Percentiles rank a stretch among this genome's conserved stretches.
phyloP scores from a whole-genome alignment of 192 early-diverging fungal genomes.

The Mortierella claussenii region DNA sequence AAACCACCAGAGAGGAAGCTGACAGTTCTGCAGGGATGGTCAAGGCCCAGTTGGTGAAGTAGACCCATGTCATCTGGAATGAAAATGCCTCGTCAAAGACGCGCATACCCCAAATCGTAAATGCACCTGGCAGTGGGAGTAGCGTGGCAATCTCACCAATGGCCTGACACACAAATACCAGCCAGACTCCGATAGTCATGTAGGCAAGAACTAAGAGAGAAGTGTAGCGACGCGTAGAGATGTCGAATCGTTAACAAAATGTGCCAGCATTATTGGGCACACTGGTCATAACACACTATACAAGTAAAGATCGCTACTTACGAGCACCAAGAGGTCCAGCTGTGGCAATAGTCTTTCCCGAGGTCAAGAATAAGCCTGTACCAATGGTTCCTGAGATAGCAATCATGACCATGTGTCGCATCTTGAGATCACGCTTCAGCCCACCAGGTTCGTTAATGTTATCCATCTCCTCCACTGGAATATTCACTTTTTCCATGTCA shows the following conservation, averaged over 20 bases:
- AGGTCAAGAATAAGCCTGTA: constrained; percentile 35
- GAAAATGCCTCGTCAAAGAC: constrained; percentile 42
- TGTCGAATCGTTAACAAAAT: not conserved
- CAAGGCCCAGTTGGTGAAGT: constrained; percentile 36
- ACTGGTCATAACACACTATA: not conserved
- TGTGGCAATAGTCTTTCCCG: constrained; percentile 38
- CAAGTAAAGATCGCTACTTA: constrained; percentile 1
- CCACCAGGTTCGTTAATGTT: constrained; percentile 5
- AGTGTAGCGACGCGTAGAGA: not conserved
- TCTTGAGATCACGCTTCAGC: constrained; percentile 50
- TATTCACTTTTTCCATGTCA: constrained; percentile 16
- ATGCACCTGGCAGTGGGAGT: constrained; percentile 27
- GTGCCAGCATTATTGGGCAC: not conserved
- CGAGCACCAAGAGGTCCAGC: constrained; percentile 51
- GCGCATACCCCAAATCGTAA: constrained; percentile 30
- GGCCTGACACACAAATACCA: constrained; percentile 37
- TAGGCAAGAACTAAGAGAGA: constrained; percentile 16
- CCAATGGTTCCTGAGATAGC: constrained; percentile 41
- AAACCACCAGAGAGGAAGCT: constrained; percentile 25
- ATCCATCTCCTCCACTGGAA: constrained; percentile 26
- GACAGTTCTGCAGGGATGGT: constrained; percentile 36
- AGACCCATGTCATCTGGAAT: constrained; percentile 40
- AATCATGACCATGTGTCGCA: constrained; percentile 71
- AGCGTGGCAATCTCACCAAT: constrained; percentile 38
- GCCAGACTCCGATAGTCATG: constrained; percentile 27